These are phyloP conservation scores for Suillus occidentalis DNA, from an alignment of 768 basidiomycete genomes.

Conservation along the genomic window DNA sequence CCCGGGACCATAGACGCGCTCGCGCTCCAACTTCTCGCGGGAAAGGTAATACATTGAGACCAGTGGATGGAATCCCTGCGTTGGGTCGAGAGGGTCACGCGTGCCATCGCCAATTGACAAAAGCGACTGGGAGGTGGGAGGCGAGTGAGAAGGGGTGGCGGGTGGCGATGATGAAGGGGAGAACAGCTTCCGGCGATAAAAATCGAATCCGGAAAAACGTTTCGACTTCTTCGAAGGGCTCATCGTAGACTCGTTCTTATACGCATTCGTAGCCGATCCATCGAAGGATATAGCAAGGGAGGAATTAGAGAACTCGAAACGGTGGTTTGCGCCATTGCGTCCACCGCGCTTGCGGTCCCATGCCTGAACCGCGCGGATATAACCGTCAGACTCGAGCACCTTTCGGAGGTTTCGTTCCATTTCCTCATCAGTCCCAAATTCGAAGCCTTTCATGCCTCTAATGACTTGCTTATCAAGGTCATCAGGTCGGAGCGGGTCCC, in stretches of 20 bases:
- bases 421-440: conserved; percentile 88
- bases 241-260: conserved; percentile 38
- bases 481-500: conserved; percentile 85
- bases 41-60: conserved; percentile 97
- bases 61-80: conserved; percentile 90
- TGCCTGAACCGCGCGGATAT: conserved; percentile 65
- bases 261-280: conserved; percentile 40
- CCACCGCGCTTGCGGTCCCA: conserved; percentile 74
- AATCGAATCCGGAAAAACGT: conserved; percentile 95
- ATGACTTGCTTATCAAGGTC: conserved; percentile 89
- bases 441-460: conserved; percentile 92
- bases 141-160: conserved; percentile 56
- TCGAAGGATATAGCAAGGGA: conserved; percentile 68
- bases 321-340: conserved; percentile 38
- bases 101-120: conserved; percentile 49
- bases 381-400: conserved; percentile 77
- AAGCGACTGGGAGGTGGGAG: conserved; percentile 58
- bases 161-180: conserved; percentile 50
- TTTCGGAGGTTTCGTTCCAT: conserved; percentile 72
- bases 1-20: conserved; percentile 89
- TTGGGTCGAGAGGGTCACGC: conserved; percentile 73
- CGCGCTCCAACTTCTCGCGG: conserved; percentile 92
- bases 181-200: conserved; percentile 89
- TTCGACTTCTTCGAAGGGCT: conserved; percentile 64
- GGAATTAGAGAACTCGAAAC: conserved; percentile 66